Conservation (phyloP, 768 basidiomycete genomes). For the Termitomyces sp. region DNA sequence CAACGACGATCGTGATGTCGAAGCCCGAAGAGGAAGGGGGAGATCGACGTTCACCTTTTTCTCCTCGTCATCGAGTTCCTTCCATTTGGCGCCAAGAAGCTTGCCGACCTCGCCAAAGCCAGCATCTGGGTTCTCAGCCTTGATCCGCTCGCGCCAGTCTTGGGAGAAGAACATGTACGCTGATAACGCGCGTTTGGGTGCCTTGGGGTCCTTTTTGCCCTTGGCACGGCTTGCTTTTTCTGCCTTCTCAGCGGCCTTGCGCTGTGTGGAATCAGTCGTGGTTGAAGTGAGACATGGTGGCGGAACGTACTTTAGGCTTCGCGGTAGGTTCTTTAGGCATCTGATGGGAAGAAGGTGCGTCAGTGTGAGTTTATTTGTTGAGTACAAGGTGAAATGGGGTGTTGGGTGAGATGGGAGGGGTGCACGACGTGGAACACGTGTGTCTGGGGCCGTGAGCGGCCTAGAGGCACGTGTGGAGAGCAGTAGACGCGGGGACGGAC, state of each 20-base stretch:
- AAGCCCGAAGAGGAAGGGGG: neutral
- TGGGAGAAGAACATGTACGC: conserved; percentile 99
- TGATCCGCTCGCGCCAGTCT: conserved; percentile 94
- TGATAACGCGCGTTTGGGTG: conserved; percentile 90
- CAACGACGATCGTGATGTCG: neutral
- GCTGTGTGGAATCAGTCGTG: conserved; percentile 35
- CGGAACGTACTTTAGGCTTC: conserved; percentile 61
- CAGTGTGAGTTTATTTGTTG: too few species aligned
- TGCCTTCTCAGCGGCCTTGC: conserved; percentile 74
- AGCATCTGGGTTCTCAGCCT: conserved; percentile 93
- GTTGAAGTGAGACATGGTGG: conserved; percentile 10
- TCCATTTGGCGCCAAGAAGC: conserved; percentile 95
- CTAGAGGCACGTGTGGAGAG: too few species aligned
- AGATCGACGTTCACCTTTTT: conserved; percentile 68
- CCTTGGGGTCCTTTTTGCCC: conserved; percentile 76
- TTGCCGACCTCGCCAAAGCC: conserved; percentile 95
- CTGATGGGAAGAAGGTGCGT: conserved; percentile 27
- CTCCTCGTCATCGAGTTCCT: conserved; percentile 87
- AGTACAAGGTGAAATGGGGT: too few species aligned
- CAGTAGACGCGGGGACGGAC: conserved; percentile 1
- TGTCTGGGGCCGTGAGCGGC: too few species aligned
- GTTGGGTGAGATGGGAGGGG: too few species aligned
- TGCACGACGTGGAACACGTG: too few species aligned
- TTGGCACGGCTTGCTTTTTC: conserved; percentile 49
- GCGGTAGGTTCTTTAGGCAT: conserved; percentile 75